phyloP scores from a whole-genome alignment of 176 grass and related monocot species.

The Triticum timopheevii region DNA sequence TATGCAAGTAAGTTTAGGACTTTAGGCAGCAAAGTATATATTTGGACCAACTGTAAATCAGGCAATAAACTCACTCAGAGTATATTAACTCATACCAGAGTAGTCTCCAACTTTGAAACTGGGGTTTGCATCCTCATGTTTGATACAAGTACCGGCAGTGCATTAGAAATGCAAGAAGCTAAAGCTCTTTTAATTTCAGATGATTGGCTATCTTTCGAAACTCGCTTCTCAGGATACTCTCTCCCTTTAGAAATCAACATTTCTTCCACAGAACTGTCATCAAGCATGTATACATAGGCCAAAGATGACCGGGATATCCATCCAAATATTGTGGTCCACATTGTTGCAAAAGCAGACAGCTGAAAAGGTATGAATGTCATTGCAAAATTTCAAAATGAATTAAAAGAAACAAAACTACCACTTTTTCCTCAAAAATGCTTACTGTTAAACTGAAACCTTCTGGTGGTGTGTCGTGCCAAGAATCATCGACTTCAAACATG shows the following conservation, averaged over 20 bases:
- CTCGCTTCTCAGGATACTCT: slow-evolving; percentile 62
- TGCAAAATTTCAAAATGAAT: slow-evolving; percentile 26
- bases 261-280: slow-evolving; percentile 49
- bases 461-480: slow-evolving; percentile 82
- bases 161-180: slow-evolving; percentile 66
- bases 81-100: slow-evolving; percentile 56
- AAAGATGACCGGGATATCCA: slow-evolving; percentile 79
- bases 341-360: slow-evolving; percentile 74
- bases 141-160: slow-evolving; percentile 51
- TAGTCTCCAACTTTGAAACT: slow-evolving; percentile 78
- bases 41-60: not conserved
- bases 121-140: slow-evolving; percentile 60
- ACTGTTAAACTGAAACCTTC: slow-evolving; percentile 84
- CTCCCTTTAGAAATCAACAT: slow-evolving; percentile 58
- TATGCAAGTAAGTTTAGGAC: not conserved
- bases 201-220: slow-evolving; percentile 65
- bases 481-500: slow-evolving; percentile 86
- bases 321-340: slow-evolving; percentile 73
- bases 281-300: slow-evolving; percentile 68
- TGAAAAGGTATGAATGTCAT: slow-evolving; percentile 39
- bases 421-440: slow-evolving; percentile 20
- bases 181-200: slow-evolving; percentile 79
- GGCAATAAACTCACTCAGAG: not conserved
- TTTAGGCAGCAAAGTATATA: not conserved
- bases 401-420: not conserved